Evolutionary conservation across 2,329 filamentous ascomycete species (phyloP).

Genomic region (Aspergillus quadrilineatus): DNA sequence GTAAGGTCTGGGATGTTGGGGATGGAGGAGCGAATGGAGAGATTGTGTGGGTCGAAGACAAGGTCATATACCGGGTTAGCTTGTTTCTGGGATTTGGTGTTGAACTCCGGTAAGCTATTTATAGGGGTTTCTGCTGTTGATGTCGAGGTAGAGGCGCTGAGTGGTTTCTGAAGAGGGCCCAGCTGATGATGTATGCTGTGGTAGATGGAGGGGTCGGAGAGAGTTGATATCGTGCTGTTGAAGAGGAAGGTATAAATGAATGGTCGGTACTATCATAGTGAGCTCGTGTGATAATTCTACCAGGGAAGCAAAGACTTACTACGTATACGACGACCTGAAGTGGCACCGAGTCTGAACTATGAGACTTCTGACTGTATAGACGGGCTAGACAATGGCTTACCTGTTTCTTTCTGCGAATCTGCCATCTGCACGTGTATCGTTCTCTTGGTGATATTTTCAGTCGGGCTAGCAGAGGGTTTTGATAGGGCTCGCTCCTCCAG

Average conservation of each 20-base stretch:
- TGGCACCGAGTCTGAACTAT: conserved; percentile 19
- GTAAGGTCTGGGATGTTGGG: conserved; percentile 61
- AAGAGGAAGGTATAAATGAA: conserved; percentile 54
- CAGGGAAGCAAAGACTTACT: conserved; percentile 21
- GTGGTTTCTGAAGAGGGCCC: conserved; percentile 48
- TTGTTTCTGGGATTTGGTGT: conserved; percentile 33
- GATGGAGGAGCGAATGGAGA: conserved; percentile 61
- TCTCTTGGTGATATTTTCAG: conserved; percentile 36
- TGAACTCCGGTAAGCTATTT: conserved; percentile 28
- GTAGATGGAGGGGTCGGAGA: conserved; percentile 47
- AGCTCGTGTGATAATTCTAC: conserved; percentile 9
- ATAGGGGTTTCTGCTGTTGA: conserved; percentile 41
- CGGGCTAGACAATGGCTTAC: conserved; percentile 9
- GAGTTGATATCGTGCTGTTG: conserved; percentile 41
- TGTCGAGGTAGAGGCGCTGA: conserved; percentile 48
- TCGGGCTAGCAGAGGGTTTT: conserved; percentile 22
- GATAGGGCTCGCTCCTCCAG: conserved; percentile 27
- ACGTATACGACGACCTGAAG: conserved; percentile 46
- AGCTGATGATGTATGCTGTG: conserved; percentile 51
- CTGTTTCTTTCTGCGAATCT: conserved; percentile 17
- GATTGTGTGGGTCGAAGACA: conserved; percentile 58
- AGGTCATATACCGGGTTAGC: conserved; percentile 57
- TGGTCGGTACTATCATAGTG: conserved; percentile 41
- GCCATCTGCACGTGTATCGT: conserved; percentile 36
- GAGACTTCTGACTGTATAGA: background rate